Evolutionary conservation across 1,139 yeast genomes (phyloP).

Genomic region (Yamadazyma oceani): DNA sequence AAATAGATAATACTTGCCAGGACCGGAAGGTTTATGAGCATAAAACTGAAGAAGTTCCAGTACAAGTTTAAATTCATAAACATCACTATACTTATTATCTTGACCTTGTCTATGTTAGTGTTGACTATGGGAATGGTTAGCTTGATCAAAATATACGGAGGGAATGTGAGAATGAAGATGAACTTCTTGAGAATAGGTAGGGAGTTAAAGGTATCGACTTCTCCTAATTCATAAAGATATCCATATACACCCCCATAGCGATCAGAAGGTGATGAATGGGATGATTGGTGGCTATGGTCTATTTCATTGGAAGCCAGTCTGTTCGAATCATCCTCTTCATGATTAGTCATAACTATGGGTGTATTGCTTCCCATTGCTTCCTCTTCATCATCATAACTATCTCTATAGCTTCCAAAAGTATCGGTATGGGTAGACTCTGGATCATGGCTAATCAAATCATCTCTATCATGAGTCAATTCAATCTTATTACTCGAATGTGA

Average conservation of each 20-base stretch:
- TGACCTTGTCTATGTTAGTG: constrained; percentile 1
- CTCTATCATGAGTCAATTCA: constrained; percentile 9
- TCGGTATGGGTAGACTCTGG: no score
- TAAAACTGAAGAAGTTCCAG: constrained; percentile 1
- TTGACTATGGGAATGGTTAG: constrained; percentile 11
- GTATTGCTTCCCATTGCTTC: background rate
- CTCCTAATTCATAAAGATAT: background rate
- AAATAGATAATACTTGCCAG: background rate
- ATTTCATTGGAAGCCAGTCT: no score
- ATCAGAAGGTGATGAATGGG: no score
- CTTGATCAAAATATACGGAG: constrained; percentile 7
- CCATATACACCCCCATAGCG: no score
- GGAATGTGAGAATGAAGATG: constrained; percentile 8
- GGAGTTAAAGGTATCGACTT: background rate
- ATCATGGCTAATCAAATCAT: background rate
- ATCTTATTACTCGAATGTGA: constrained; percentile 5
- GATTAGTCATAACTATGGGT: background rate
- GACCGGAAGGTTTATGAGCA: background rate
- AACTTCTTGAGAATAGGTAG: constrained; percentile 3
- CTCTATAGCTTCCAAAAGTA: background rate
- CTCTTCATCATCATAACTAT: background rate
- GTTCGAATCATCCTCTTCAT: background rate
- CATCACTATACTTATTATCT: constrained; percentile 5
- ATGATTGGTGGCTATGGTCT: no score
- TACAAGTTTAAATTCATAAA: constrained; percentile 11